Base-by-base conservation (phyloP, 1,284 basidiomycete genomes). In the Pseudomicrostroma phylloplanum region DNA sequence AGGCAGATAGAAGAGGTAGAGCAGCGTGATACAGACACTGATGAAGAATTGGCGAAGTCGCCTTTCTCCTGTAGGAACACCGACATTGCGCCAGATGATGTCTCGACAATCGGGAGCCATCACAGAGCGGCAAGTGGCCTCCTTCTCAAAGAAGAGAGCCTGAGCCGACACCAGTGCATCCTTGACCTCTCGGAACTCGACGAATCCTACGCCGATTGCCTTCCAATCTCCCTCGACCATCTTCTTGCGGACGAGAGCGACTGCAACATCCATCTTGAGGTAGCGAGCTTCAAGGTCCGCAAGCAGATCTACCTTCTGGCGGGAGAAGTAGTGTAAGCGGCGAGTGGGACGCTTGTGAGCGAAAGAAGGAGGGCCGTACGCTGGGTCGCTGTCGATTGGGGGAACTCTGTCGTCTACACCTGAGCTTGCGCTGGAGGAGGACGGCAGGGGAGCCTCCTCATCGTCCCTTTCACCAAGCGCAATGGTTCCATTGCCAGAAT, bases 221-320 rank as follows among this genome's bases (percentile, higher is more conserved):
- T 23, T 59, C 51, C 42, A 30, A 11, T 49, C 57, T 12, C 17
- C 43, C 12, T 53, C 26, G 30, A 26, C 6, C 30, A 36, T 53
- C 42, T 12, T 48, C 23, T 46, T 25, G 15, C 55, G 56, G 11
- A 51, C 56, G 6, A 51, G 39, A 23, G 88, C 88, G 1, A 90
- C 89, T 84, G 93, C 92, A 74, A 90, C 89, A 79, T 94, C 90
- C 71, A 98, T 96, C 0, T 94, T 97, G n/a, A 97, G 90, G 76
- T 96, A 98, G 0, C 92, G 94, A 8, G 87, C 85, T 62, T 88
- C 51, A 15, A 86, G 0, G 89, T 89, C 1, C 90, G 84, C 67
- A 85, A 87, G 78, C 91, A 93, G 71, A 86, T 93, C 92, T 6
- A 94, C 91, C 62, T 81, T 80, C 40, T 26, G 61, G 85, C 78